These are phyloP conservation scores for Boletus subcaerulescens DNA, from an alignment of 768 basidiomycete genomes.

Conservation along the genomic window DNA sequence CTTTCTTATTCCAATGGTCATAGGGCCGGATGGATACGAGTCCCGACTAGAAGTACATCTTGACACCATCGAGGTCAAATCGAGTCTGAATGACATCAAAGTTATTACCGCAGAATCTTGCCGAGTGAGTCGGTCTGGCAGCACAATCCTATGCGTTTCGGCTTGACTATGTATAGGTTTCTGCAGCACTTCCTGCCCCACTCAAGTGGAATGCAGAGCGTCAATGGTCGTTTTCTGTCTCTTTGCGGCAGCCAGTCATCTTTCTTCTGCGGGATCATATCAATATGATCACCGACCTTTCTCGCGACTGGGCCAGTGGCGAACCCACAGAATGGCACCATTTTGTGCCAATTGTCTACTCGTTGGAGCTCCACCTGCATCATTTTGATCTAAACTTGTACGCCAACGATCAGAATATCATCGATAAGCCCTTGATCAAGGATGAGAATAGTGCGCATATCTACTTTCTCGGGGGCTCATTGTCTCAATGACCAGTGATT, in stretches of 20 bases:
- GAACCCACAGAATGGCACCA: constrained; percentile 76
- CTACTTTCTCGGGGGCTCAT: neutral
- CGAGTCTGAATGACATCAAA: constrained; percentile 85
- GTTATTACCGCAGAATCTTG: constrained; percentile 77
- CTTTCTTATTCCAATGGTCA: constrained; percentile 82
- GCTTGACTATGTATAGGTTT: constrained; percentile 43
- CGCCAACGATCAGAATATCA: constrained; percentile 95
- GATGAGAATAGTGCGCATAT: constrained; percentile 76
- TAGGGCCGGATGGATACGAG: constrained; percentile 71
- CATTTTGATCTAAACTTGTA: constrained; percentile 79
- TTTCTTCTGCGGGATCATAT: constrained; percentile 89
- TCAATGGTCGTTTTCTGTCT: constrained; percentile 75
- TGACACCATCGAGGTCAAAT: constrained; percentile 71
- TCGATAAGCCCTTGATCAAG: constrained; percentile 76
- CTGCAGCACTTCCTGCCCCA: constrained; percentile 74
- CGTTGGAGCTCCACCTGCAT: constrained; percentile 63
- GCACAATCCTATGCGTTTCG: constrained; percentile 21
- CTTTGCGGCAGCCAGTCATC: constrained; percentile 67
- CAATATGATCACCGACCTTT: constrained; percentile 92
- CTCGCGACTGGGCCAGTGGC: constrained; percentile 86
- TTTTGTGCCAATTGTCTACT: constrained; percentile 83
- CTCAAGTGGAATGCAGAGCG: constrained; percentile 79
- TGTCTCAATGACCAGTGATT: neutral
- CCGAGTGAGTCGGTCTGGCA: constrained; percentile 43
- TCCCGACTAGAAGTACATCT: constrained; percentile 79